Evolutionary conservation across 495 filamentous ascomycete species (phyloP).

Genomic region (Apiosordaria backusii): DNA sequence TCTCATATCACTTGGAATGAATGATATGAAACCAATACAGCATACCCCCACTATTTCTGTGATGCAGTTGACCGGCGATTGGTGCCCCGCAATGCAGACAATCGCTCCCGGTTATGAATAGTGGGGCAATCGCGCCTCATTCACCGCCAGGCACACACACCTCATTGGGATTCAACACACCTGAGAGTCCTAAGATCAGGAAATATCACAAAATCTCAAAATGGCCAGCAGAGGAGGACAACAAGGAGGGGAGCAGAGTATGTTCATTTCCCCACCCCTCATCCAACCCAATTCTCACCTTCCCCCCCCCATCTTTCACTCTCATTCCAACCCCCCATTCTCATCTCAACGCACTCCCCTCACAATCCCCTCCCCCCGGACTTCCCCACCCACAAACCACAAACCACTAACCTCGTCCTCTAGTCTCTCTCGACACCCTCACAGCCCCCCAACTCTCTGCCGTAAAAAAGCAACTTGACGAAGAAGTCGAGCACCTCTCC

Average conservation of each 20-base stretch:
- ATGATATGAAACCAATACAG: no score
- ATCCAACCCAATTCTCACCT: background rate
- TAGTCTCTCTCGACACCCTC: constrained; percentile 49
- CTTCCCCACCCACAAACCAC: background rate
- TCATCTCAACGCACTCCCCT: background rate
- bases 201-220: background rate
- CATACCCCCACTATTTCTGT: background rate
- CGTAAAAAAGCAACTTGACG: constrained; percentile 91
- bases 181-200: background rate
- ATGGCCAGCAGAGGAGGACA: constrained; percentile 23
- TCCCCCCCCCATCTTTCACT: constrained; percentile 2
- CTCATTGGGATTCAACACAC: background rate
- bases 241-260: constrained; percentile 20
- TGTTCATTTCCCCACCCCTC: constrained; percentile 4
- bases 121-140: background rate
- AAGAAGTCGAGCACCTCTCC: constrained; percentile 90
- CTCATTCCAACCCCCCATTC: background rate
- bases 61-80: background rate
- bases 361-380: background rate
- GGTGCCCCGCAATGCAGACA: background rate
- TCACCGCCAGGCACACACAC: background rate
- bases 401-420: background rate
- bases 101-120: background rate
- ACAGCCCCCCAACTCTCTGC: constrained; percentile 50
- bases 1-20: no score